These are phyloP conservation scores for Medicago truncatula DNA, from an alignment of 306 rosid genomes.

Conservation along the genomic window MtrunA17r5.0-ANR NC_053049.1:33627001-33627500, in stretches of 20 bases:
- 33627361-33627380: slow-evolving; percentile 87
- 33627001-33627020: slow-evolving; percentile 56
- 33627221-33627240: slow-evolving; percentile 63
- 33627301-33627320: slow-evolving; percentile 64
- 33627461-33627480: no score
- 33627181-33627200: slow-evolving; percentile 52
- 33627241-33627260: slow-evolving; percentile 63
- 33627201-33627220: slow-evolving; percentile 67
- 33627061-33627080: slow-evolving; percentile 70
- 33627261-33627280: slow-evolving; percentile 83
- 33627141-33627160: slow-evolving; percentile 71
- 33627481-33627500: no score
- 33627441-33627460: no score
- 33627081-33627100: slow-evolving; percentile 51
- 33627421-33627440: no score
- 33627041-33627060: slow-evolving; percentile 75
- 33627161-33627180: slow-evolving; percentile 68
- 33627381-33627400: slow-evolving; percentile 36
- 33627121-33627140: slow-evolving; percentile 70
- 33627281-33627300: slow-evolving; percentile 74
- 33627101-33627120: slow-evolving; percentile 61
- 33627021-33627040: slow-evolving; percentile 53
- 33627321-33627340: slow-evolving; percentile 52
- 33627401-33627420: not conserved
- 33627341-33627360: slow-evolving; percentile 74